Conservation (phyloP, 805 yeast genomes). For the Cyberlindnera japonica region DNA sequence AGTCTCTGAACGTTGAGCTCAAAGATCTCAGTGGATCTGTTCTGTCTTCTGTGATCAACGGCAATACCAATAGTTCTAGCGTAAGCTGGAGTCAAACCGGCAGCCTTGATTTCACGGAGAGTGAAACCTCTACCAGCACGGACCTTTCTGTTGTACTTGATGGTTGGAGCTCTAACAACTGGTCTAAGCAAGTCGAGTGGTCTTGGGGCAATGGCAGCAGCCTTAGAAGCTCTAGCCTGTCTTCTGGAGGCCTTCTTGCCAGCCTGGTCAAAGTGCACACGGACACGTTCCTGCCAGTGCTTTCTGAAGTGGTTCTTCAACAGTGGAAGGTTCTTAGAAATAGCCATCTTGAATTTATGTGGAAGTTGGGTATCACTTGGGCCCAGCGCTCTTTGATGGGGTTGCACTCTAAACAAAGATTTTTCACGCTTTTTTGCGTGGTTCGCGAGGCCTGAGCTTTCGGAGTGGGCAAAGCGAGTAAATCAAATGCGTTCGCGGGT, state of each 20-base stretch:
- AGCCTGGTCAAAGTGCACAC: constrained; percentile 99
- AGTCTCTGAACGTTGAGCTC: constrained; percentile 94
- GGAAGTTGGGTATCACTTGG: constrained; percentile 5
- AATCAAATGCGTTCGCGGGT: constrained; percentile 7
- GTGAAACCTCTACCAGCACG: constrained; percentile 99
- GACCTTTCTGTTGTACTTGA: constrained; percentile 98
- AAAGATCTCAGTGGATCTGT: constrained; percentile 94
- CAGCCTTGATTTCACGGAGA: constrained; percentile 96
- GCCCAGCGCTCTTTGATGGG: neutral
- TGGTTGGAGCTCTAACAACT: constrained; percentile 97
- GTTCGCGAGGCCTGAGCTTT: constrained; percentile 1
- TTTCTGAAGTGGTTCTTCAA: constrained; percentile 99
- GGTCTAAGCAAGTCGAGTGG: constrained; percentile 97
- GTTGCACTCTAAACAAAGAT: constrained; percentile 7
- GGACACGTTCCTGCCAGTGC: constrained; percentile 99
- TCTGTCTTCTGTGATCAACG: constrained; percentile 99
- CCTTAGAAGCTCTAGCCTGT: constrained; percentile 87
- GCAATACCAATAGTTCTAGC: constrained; percentile 99
- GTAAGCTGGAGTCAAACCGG: constrained; percentile 87
- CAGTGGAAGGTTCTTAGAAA: constrained; percentile 97
- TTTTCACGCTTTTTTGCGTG: constrained; percentile 18
- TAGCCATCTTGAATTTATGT: constrained; percentile 46
- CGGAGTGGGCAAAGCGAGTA: neutral
- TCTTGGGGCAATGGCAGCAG: constrained; percentile 95
- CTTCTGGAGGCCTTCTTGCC: constrained; percentile 99